Evolutionary conservation across 208 protist genomes (phyloP), one percentile per base, ranked within the genome.

Genomic region (Trypanosoma grayi): DNA sequence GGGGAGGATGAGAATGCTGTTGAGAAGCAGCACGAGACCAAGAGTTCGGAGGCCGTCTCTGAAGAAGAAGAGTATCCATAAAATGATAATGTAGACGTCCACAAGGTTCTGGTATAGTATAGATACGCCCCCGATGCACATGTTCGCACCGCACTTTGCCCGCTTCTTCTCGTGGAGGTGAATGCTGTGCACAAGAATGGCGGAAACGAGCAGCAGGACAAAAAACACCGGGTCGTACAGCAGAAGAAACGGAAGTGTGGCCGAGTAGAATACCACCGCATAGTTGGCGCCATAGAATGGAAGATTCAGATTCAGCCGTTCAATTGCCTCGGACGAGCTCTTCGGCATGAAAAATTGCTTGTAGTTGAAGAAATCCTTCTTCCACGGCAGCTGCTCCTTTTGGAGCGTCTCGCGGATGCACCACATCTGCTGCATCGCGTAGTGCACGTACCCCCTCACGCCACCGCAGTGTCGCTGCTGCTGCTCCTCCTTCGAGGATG

Each of bases 251-350:
- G 81, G 77, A 34, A 87, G 60, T 43, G 77, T 83, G 30, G 84
- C 45, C 0, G 47, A 48, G 70, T 85, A 87, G 62, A 68, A 89
- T 25, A 92, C 55, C 48, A 84, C 65, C 0, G 80, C 18, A 64
- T 94, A 94, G 72, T 94, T 94, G 47, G 66, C 75, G 8, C 65
- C 62, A 74, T 91, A 94, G 66, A 90, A 92, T 0, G 88, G 84
- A 39, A 94, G 73, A 59, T 94, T 94, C 1, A 94, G 72, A 52
- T 94, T 94, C 34, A 90, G 41, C 0, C 85, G 76, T 8, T 64
- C 51, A 2, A 77, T 37, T 10, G 79, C 47, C 25, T 92, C 85
- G 40, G 70, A 77, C 37, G 34, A 37, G 30, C 68, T 85, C 14
- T 56, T 60, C 9, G 81, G 83, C 8, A 78, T 39, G 27, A 59